A percentile compares a stretch with the other conserved stretches of the same genome.
Conservation (phyloP, 75 land plant species). For the Ceratopteris richardii region DNA sequence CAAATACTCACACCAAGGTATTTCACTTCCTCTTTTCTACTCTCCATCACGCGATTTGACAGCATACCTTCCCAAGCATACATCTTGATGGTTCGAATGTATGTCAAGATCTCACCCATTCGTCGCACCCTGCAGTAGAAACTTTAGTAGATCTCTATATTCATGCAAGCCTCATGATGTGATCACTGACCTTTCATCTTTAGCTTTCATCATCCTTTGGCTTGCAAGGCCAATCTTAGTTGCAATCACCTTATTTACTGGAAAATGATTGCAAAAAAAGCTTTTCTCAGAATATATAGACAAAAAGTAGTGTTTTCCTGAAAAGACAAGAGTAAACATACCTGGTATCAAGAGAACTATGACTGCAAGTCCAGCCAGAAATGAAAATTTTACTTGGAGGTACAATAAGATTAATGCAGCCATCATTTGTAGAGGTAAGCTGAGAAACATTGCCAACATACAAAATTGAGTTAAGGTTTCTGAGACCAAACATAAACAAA, state of each 20-base stretch:
- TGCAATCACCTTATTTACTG: conserved; percentile 90
- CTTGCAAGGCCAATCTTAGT: conserved; percentile 66
- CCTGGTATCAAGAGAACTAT: conserved; percentile 96
- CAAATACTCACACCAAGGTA: conserved; percentile 72
- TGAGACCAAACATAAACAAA: too few relatives aligned
- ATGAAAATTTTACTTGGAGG: too few relatives aligned
- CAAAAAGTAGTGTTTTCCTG: too few relatives aligned
- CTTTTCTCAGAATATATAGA: neutral
- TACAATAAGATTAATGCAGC: too few relatives aligned
- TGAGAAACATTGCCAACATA: too few relatives aligned
- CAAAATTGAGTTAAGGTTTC: too few relatives aligned
- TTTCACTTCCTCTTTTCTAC: conserved; percentile 60
- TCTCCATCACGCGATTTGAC: conserved; percentile 46
- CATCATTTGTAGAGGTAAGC: too few relatives aligned
- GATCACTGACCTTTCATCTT: conserved; percentile 82
- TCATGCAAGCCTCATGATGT: neutral
- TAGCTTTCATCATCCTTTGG: conserved; percentile 82
- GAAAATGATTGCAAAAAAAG: conserved; percentile 6
- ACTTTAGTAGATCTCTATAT: neutral
- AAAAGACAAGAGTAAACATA: conserved; percentile 12
- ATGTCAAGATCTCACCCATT: conserved; percentile 67
- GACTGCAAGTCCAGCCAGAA: too few relatives aligned
- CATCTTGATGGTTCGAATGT: conserved; percentile 90
- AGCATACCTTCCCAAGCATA: conserved; percentile 84
- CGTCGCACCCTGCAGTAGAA: conserved; percentile 48